Percentiles rank a stretch among this genome's conserved stretches.
These are phyloP conservation scores for Trichoderma semiorbis DNA, from an alignment of 2,329 filamentous ascomycete genomes.

Conservation along the genomic window DNA sequence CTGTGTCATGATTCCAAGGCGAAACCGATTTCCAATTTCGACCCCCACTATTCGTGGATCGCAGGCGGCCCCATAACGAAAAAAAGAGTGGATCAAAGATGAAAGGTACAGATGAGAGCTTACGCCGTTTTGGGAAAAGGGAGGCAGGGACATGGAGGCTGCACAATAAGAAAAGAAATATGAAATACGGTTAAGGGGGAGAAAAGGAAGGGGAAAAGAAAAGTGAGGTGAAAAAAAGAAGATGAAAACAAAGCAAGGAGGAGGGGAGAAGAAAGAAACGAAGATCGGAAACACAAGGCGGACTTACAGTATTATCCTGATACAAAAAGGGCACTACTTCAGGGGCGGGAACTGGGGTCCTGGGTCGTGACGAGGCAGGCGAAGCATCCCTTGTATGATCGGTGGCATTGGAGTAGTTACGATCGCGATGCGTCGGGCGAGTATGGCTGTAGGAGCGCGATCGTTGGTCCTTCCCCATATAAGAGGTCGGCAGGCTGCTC, in stretches of 20 bases:
- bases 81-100: constrained; percentile 6
- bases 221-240: background rate
- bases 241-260: constrained; percentile 3
- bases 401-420: constrained; percentile 75
- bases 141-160: constrained; percentile 7
- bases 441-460: constrained; percentile 61
- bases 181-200: constrained; percentile 3
- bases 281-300: constrained; percentile 24
- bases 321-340: constrained; percentile 98
- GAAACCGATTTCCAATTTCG: background rate
- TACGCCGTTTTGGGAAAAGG: constrained; percentile 14
- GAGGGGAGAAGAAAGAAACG: background rate
- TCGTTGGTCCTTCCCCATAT: constrained; percentile 55
- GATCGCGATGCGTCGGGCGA: constrained; percentile 58
- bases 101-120: constrained; percentile 9
- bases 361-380: constrained; percentile 70
- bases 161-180: constrained; percentile 1
- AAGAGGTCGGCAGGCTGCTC: constrained; percentile 54
- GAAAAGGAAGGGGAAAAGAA: constrained; percentile 15
- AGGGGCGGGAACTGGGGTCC: constrained; percentile 81
- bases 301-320: constrained; percentile 70
- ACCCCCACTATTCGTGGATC: constrained; percentile 15
- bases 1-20: constrained; percentile 14
- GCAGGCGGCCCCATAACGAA: constrained; percentile 14
- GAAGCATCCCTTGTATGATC: constrained; percentile 72